Conservation (phyloP, 805 yeast genomes). For the Ogataea methanolica region DNA sequence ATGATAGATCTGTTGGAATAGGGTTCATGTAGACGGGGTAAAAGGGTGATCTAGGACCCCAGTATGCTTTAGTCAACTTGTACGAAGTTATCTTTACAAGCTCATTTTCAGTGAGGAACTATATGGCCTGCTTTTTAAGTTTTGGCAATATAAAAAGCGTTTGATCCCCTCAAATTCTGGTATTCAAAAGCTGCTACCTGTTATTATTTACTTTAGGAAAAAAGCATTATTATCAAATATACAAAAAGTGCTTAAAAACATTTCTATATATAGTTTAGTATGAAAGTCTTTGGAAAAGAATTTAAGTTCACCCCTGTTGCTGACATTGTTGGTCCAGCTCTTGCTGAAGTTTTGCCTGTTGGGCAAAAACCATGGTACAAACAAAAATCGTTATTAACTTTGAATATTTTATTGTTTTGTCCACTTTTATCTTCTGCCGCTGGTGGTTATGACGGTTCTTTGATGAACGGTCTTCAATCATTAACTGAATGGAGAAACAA, state of each 20-base stretch:
- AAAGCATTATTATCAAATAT: not conserved
- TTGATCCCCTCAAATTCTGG: no score
- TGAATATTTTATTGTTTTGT: constrained; percentile 36
- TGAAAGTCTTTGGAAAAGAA: not conserved
- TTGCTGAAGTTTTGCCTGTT: constrained; percentile 16
- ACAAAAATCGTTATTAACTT: constrained; percentile 34
- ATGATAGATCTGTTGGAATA: no score
- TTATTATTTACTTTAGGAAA: no score
- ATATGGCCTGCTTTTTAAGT: no score
- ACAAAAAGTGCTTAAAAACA: not conserved
- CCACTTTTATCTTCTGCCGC: constrained; percentile 34
- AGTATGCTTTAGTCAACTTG: no score
- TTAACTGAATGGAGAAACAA: constrained; percentile 33
- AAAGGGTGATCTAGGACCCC: no score
- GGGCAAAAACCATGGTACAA: constrained; percentile 31
- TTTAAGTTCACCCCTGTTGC: constrained; percentile 10
- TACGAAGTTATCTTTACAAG: no score
- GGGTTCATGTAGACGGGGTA: no score
- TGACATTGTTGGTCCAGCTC: constrained; percentile 17
- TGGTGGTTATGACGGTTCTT: constrained; percentile 38
- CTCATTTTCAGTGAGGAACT: no score
- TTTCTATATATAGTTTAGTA: not conserved
- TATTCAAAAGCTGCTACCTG: no score
- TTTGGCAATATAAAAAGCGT: no score
- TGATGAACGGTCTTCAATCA: constrained; percentile 44